A percentile compares a stretch with the other conserved stretches of the same genome.
Evolutionary conservation across 306 rosid species (phyloP).

Genomic region (Mimosa pudica): DNA sequence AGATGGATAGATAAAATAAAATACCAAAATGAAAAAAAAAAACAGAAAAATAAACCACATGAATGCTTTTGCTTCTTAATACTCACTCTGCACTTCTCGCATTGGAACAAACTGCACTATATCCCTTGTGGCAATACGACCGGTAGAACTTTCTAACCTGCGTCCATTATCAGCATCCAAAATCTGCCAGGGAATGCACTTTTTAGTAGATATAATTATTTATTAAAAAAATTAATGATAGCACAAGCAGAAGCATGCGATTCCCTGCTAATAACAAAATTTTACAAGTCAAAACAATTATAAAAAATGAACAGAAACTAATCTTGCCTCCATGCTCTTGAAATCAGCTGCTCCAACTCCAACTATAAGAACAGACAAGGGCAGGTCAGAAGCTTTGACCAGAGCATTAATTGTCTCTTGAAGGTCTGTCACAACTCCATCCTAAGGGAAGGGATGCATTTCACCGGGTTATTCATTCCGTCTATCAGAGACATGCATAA

Average conservation of each 20-base stretch:
- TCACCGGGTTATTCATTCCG: background rate
- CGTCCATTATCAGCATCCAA: conserved; percentile 81
- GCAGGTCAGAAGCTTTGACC: conserved; percentile 88
- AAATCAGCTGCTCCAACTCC: conserved; percentile 90
- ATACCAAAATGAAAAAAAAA: background rate
- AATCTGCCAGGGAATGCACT: conserved; percentile 45
- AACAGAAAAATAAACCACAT: background rate
- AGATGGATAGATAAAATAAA: background rate
- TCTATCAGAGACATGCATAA: background rate
- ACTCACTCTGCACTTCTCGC: conserved; percentile 74
- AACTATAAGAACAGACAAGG: conserved; percentile 77
- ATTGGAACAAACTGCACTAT: conserved; percentile 87
- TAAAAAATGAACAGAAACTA: background rate
- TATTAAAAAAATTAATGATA: background rate
- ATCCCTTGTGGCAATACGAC: conserved; percentile 78
- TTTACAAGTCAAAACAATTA: background rate
- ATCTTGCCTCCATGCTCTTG: conserved; percentile 73
- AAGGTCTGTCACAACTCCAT: conserved; percentile 85
- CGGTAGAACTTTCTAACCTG: conserved; percentile 59
- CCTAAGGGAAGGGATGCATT: conserved; percentile 47
- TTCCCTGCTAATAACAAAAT: background rate
- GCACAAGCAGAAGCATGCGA: background rate
- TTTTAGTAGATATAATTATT: background rate
- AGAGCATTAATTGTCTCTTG: conserved; percentile 82
- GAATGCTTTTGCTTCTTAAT: background rate